Evolutionary conservation across 495 filamentous ascomycete species (phyloP).

Genomic region (Penicillium lagena): DNA sequence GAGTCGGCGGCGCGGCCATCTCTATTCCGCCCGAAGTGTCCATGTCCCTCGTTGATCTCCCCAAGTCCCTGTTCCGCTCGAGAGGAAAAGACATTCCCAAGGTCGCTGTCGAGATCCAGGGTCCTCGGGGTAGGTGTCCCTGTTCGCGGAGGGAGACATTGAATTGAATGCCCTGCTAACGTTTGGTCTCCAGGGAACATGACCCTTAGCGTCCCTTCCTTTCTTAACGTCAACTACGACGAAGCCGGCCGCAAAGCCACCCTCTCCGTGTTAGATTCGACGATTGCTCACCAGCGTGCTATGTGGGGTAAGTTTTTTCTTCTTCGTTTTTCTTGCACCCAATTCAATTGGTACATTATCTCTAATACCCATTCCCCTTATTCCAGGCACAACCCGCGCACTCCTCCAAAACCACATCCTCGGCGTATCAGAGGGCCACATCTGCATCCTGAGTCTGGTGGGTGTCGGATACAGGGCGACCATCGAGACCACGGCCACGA

Average conservation of each 20-base stretch:
- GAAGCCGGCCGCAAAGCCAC: conserved; percentile 50
- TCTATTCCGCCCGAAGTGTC: conserved; percentile 79
- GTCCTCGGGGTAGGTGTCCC: conserved; percentile 58
- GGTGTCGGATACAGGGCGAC: conserved; percentile 93
- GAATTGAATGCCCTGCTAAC: not conserved
- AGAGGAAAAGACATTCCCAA: conserved; percentile 49
- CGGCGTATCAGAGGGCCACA: conserved; percentile 94
- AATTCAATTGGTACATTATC: not conserved
- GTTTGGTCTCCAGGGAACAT: conserved; percentile 52
- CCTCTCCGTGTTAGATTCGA: conserved; percentile 58
- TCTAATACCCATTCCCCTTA: conserved; percentile 6
- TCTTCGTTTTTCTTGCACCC: not conserved
- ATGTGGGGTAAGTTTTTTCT: conserved; percentile 84
- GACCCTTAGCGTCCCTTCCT: conserved; percentile 65
- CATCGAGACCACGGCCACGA: conserved; percentile 70
- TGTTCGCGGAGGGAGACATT: not conserved
- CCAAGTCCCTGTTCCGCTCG: conserved; percentile 41
- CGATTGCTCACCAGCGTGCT: conserved; percentile 69
- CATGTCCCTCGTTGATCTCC: conserved; percentile 56
- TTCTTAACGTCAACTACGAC: conserved; percentile 63
- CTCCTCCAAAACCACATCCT: conserved; percentile 85
- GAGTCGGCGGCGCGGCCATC: conserved; percentile 77
- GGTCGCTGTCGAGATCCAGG: conserved; percentile 57
- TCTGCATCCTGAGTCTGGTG: conserved; percentile 85
- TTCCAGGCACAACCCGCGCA: conserved; percentile 74